These are phyloP conservation scores for Pythium biforme DNA, from an alignment of 352 stramenopile genomes.

Conservation along the genomic window DNA sequence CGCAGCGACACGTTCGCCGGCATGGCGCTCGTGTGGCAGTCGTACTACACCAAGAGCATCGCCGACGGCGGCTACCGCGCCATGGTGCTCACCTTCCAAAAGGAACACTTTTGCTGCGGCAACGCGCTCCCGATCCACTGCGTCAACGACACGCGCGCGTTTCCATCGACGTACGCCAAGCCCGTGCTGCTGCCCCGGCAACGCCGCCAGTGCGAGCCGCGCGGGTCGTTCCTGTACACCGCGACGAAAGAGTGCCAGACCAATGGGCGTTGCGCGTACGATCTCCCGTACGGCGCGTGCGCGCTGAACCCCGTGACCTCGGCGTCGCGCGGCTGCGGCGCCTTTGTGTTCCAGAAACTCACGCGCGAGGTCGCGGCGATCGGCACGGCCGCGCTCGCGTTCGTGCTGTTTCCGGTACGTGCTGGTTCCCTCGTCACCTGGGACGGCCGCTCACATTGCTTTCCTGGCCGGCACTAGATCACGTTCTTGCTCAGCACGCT, in stretches of 20 bases:
- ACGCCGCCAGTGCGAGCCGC: conserved; percentile 19
- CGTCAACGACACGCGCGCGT: conserved; percentile 38
- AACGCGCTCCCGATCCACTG: conserved; percentile 58
- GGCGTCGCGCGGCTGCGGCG: conserved; percentile 50
- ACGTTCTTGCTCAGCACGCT: conserved; percentile 46
- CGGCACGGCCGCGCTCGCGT: conserved; percentile 31
- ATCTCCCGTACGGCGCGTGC: conserved; percentile 60
- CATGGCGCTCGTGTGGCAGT: conserved; percentile 67
- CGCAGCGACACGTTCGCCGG: conserved; percentile 61
- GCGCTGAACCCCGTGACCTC: conserved; percentile 52
- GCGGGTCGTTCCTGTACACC: conserved; percentile 33
- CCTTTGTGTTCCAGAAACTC: conserved; percentile 43
- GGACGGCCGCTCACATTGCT: neutral
- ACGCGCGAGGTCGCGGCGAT: conserved; percentile 49
- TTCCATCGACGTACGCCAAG: conserved; percentile 44
- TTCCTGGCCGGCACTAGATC: conserved; percentile 36
- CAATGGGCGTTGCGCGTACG: conserved; percentile 49
- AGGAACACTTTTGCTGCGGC: conserved; percentile 69
- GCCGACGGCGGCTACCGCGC: conserved; percentile 41
- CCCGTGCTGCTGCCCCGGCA: conserved; percentile 29
- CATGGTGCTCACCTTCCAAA: conserved; percentile 60
- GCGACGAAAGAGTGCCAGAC: conserved; percentile 49
- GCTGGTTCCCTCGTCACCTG: neutral
- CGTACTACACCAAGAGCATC: conserved; percentile 61
- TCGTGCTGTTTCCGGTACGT: conserved; percentile 53